Percentiles rank a stretch among this genome's conserved stretches.
phyloP scores from a whole-genome alignment of 2,329 filamentous ascomycete genomes.

The Diaporthe humulicola region DNA sequence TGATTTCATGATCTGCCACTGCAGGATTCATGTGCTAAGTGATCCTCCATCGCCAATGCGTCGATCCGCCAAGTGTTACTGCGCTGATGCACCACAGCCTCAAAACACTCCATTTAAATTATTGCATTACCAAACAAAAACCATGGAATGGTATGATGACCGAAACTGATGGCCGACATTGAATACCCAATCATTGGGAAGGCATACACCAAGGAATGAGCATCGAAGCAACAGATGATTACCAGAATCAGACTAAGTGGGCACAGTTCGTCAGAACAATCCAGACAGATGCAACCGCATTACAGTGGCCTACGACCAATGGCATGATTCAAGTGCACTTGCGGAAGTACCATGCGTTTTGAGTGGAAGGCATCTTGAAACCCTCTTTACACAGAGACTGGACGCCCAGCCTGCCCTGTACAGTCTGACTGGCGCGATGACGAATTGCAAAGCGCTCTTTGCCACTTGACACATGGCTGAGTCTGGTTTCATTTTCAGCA shows the following conservation, averaged over 20 bases:
- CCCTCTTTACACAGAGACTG: neutral
- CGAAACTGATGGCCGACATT: neutral
- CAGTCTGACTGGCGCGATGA: neutral
- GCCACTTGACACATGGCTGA: neutral
- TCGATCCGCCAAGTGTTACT: slow-evolving; percentile 16
- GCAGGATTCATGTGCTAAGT: neutral
- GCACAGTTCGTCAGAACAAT: neutral
- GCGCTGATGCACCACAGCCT: neutral
- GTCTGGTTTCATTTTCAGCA: slow-evolving; percentile 6
- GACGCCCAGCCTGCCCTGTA: slow-evolving; percentile 1
- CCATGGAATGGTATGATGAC: neutral
- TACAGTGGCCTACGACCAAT: neutral
- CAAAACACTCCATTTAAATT: neutral
- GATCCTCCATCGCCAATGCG: slow-evolving; percentile 4
- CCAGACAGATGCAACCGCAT: neutral
- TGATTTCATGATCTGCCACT: slow-evolving; percentile 14
- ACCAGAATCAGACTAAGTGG: neutral
- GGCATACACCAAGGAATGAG: neutral
- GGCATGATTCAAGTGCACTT: neutral
- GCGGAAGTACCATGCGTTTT: neutral
- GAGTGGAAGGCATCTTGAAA: slow-evolving; percentile 17
- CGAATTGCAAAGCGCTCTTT: neutral
- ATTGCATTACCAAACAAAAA: neutral
- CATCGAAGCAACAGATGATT: neutral
- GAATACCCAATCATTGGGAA: neutral